Evolutionary conservation across 306 rosid species (phyloP).

Genomic region (Lathyrus sativus): DNA sequence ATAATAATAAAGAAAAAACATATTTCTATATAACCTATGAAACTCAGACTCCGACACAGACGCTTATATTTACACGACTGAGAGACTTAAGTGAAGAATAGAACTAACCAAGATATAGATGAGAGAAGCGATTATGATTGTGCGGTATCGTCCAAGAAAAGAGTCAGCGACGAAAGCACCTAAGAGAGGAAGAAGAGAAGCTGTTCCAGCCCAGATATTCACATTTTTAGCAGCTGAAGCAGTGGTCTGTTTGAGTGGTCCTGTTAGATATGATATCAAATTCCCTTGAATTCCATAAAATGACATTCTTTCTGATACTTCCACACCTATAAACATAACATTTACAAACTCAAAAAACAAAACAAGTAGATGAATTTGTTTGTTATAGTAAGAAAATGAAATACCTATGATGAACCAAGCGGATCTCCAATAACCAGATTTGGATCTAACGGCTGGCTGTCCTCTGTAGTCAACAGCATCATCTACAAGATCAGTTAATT

Average conservation of each 20-base stretch:
- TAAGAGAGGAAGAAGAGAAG: slow-evolving; percentile 49
- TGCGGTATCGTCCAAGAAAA: slow-evolving; percentile 57
- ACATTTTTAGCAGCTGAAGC: slow-evolving; percentile 58
- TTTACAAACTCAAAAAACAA: no score
- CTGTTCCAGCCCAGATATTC: slow-evolving; percentile 56
- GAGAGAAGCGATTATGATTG: slow-evolving; percentile 49
- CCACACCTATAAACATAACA: slow-evolving; percentile 39
- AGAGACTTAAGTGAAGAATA: neutral
- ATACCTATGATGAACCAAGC: slow-evolving; percentile 46
- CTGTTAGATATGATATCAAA: slow-evolving; percentile 54
- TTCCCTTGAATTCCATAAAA: slow-evolving; percentile 52
- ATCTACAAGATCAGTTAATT: neutral
- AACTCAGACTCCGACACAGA: no score
- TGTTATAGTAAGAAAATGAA: no score
- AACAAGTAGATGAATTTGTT: no score
- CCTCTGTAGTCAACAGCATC: slow-evolving; percentile 50
- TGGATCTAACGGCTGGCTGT: slow-evolving; percentile 35
- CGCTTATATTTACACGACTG: no score
- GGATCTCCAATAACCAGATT: slow-evolving; percentile 53
- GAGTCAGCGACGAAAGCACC: slow-evolving; percentile 64
- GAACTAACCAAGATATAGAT: slow-evolving; percentile 49
- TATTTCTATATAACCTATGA: no score
- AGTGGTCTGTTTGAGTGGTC: slow-evolving; percentile 53
- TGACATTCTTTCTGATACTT: slow-evolving; percentile 54
- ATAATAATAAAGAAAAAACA: no score